Evolutionary conservation across 192 early-diverging fungal species (phyloP), one percentile per base, ranked within the genome.

Genomic region (Coemansia sp.): DNA sequence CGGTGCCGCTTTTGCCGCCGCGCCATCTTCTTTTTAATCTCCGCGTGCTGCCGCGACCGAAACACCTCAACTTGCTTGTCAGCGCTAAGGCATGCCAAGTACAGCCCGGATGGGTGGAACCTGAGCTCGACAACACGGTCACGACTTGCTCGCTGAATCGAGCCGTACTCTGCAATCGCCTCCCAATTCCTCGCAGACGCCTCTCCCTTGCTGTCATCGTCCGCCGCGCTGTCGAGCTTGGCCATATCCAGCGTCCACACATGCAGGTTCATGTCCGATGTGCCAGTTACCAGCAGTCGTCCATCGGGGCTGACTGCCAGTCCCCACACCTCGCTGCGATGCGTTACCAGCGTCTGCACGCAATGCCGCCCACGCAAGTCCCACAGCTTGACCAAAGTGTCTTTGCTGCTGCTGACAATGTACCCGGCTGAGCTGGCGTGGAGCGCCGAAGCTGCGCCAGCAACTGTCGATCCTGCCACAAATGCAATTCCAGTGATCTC

Each of bases 341-440:
- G 97, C 19, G 89, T 89, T 2, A 94, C 91, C 58, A 98, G 72
- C 44, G 96, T 99, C 78, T 99, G 94, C 59, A 95, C 91, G 67
- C 97, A 99, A 77, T 93, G 92, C 70, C 92, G 92, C 27, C 94
- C 93, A n/a, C 88, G 85, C 38, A 98, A 81, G 78, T 99, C 97
- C 97, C 97, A 99, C 58, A 97, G 78, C 82, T 99, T 99, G 37
- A 99, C 74, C 72, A 98, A 87, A 11, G 97, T 94, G 75, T 99
- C 97, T 77, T 98, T 99, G 64, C 94, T 95, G 53, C 88, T 85
- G n/a, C 91, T 94, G 32, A 99, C 66, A 67, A 99, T 63, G 63
- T 94, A 91, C 8, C 89, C 90, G 37, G 78, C 75, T 4, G 83
- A 82, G 25, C 87, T 77, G 9, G 83, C 85, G 31, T 80, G 82